phyloP scores from a whole-genome alignment of 305 asterid genomes.

The Rubia peregrina region DNA sequence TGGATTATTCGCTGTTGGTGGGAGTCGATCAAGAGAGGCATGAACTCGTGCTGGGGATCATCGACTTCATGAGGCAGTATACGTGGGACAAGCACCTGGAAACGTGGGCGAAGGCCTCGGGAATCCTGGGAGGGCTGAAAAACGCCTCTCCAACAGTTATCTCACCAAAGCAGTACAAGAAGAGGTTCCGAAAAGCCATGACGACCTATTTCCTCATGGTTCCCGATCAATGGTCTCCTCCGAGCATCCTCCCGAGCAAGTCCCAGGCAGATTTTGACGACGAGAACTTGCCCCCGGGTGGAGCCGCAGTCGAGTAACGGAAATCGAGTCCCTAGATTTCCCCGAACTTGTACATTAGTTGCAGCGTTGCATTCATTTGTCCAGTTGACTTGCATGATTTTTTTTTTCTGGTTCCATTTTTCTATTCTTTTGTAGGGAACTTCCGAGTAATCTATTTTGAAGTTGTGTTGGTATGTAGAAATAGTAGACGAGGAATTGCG shows the following conservation, averaged over 20 bases:
- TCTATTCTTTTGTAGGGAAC: slow-evolving; percentile 43
- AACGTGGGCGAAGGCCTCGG: slow-evolving; percentile 74
- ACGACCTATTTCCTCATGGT: slow-evolving; percentile 58
- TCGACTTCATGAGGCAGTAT: slow-evolving; percentile 75
- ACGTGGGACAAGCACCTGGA: slow-evolving; percentile 79
- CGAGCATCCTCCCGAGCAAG: slow-evolving; percentile 40
- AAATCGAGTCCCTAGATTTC: slow-evolving; percentile 19
- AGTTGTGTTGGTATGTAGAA: slow-evolving; percentile 18
- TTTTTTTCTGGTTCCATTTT: slow-evolving; percentile 1
- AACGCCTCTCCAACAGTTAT: slow-evolving; percentile 62
- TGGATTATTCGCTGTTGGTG: slow-evolving; percentile 73
- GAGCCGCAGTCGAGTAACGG: slow-evolving; percentile 29
- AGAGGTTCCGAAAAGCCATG: slow-evolving; percentile 74
- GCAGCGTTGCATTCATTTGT: slow-evolving; percentile 19
- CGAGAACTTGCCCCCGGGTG: slow-evolving; percentile 29
- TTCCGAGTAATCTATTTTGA: slow-evolving; percentile 19
- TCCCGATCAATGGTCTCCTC: slow-evolving; percentile 89
- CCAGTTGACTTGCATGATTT: slow-evolving; percentile 21
- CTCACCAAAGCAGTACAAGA: slow-evolving; percentile 72
- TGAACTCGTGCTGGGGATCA: slow-evolving; percentile 76
- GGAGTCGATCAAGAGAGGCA: slow-evolving; percentile 60
- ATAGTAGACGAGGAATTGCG: slow-evolving; percentile 16
- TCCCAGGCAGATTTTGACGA: slow-evolving; percentile 56
- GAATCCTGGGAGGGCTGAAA: slow-evolving; percentile 69
- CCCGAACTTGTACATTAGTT: slow-evolving; percentile 27